Base-by-base conservation (phyloP, 2,329 filamentous ascomycete species). In the Ceratocystis cacaofunesta region DNA sequence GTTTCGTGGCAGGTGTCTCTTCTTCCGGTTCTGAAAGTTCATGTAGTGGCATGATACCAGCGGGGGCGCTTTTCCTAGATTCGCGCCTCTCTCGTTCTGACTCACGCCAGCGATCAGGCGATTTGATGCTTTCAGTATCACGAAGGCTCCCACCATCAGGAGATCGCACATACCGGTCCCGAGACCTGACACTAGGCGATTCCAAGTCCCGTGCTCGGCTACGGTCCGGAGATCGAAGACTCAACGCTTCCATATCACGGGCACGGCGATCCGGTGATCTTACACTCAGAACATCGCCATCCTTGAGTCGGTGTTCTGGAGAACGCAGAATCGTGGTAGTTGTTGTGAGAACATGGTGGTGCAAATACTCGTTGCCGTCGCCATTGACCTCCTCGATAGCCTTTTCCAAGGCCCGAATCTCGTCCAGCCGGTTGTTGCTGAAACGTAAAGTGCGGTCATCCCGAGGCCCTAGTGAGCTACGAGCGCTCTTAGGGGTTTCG, bases 371-470 rank as follows among this genome's bases (percentile, higher is more conserved):
- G 28, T 67, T 67, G 17, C 66, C 66, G 28, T 65, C 57, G 12
- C 66, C 66, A 28, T 67, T 65, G 19, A 52, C 69, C 2, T 70
- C 70, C 25, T 76, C 73, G 1, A 71, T 74, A 43, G 69, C 69
- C 10, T 69, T 68, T 66, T 77, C 75, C 15, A 72, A 71, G 1
- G 71, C 70, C n/a, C 70, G 71, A 63, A 76, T 75, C 52, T 77
- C 74, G 36, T 77, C 74, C 3, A 75, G 69, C 6, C 65, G 55
- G 44, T 73, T 75, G 32, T 65, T 65, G 6, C 55, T 65, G 22
- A 67, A 61, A 25, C 63, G 66, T 36, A 67, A 30, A 12, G 63
- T 67, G 46, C 62, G 44, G 7, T 63, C 65, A 61, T 64, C 62
- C 5, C 61, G 61, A 6, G 61, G 36, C 5, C 25, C 28, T 7